Evolutionary conservation across 306 rosid species (phyloP), one percentile per base, ranked within the genome.

Genomic region (Inga oerstediana): DNA sequence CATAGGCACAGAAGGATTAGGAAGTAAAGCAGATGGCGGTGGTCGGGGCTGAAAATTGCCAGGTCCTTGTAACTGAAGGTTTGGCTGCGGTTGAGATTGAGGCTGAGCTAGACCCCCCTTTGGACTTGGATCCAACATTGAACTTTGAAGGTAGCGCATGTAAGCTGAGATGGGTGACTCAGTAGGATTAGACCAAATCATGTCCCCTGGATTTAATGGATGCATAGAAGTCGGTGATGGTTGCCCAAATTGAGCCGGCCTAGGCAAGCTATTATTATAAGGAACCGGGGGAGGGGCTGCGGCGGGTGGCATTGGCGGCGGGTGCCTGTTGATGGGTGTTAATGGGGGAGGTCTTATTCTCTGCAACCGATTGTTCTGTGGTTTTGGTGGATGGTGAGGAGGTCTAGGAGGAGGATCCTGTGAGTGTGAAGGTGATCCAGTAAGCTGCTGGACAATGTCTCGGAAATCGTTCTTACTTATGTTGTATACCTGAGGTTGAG

Each of bases 401-500:
- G 99, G 98, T 83, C 91, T 91, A 7, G 97, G 92, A 69, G 84
- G 85, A 72, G 90, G 93, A 17, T 95, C 98, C 80, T 90, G 96
- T 0, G 98, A 93, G 4, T 89, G 96, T 0, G 98, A 93, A 4
- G 98, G 98, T 0, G 99, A 95, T 64, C 99, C 99, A 72, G 99
- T 95, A 56, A 95, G 94, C 92, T 91, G 91, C 91, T 95, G 99
- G 81, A 95, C 99, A 78, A 95, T 90, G 79, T 92, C 94, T 70
- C 99, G 81, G 67, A 95, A 95, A 62, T 95, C 99, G 44, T 93
- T 93, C 91, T 95, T 95, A 90, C 98, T 93, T 75, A 95, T 95
- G 85, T 95, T 93, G 89, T 93, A 95, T 68, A 95, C 98, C 89
- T 92, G 98, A 75, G 99, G 99, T 81, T 93, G 99, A 72, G 99